Evolutionary conservation across 768 basidiomycete species (phyloP), one percentile per base, ranked within the genome.

Genomic region (Roridomyces roridus): DNA sequence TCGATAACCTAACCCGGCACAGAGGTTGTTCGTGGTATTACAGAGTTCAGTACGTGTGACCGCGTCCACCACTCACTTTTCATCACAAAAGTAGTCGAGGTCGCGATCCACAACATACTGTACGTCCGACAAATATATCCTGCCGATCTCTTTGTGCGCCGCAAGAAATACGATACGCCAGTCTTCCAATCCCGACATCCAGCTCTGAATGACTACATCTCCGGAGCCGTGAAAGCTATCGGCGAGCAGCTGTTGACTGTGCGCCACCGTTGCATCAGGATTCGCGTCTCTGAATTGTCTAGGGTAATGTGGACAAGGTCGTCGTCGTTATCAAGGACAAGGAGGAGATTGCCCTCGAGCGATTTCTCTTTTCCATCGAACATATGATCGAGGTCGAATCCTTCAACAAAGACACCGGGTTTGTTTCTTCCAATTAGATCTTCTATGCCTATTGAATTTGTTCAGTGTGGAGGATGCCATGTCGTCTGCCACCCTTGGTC

Each of bases 111-210:
- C 68, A 88, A 88, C 4, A 93, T 98, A 59, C 82, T 98, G 6
- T 97, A 92, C 67, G 85, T 94, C 25, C 88, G 96, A 18, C 89
- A 91, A 63, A 80, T 98, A 46, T 98, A 98, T 66, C 96, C 96
- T 0, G 78, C 88, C 39, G 91, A 92, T 51, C 79, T 97, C 18
- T 98, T 98, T 69, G 80, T 90, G 35, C 83, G 94, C 37, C 82
- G 92, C 53, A 91, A 90, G 75, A 95, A 94, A 70, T 97, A 95
- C 70, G 87, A 93, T 57, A 89, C 89, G 0, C 91, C 93, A 0
- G 93, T 96, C 10, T 98, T 87, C 68, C 94, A 97, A 74, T 94
- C 92, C 4, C 86, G 95, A n/a, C 92, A 96, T 69, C 94, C 95
- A 2, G 84, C 84, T 37, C 77, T 98, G 48, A 90, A 92, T 60